Evolutionary conservation across 352 stramenopile genomes (phyloP).

Genomic region (Pythium oligandrum): DNA sequence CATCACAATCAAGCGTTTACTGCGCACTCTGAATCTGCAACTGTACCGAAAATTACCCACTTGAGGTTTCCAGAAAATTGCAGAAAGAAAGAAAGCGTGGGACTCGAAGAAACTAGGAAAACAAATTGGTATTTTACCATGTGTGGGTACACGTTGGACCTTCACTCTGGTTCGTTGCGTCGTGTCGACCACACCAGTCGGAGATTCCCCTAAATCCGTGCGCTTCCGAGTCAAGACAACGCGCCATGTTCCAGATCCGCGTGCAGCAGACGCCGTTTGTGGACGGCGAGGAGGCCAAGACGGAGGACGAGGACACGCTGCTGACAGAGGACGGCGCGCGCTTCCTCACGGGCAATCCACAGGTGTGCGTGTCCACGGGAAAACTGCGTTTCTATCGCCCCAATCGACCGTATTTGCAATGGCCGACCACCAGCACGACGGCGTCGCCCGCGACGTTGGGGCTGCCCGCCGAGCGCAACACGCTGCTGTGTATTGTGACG

Average conservation of each 20-base stretch:
- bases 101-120: too few relatives aligned
- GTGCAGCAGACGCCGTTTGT: slow-evolving; percentile 30
- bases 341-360: slow-evolving; percentile 77
- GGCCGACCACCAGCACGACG: slow-evolving; percentile 8
- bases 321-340: slow-evolving; percentile 22
- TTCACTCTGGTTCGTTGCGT: neutral
- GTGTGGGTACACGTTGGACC: neutral
- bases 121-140: neutral
- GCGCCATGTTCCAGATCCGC: slow-evolving; percentile 80
- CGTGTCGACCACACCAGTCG: neutral
- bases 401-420: slow-evolving; percentile 40
- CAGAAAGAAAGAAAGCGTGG: too few relatives aligned
- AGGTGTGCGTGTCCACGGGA: slow-evolving; percentile 69
- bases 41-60: too few relatives aligned
- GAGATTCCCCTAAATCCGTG: neutral
- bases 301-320: slow-evolving; percentile 33
- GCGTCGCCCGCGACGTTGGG: slow-evolving; percentile 7
- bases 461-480: slow-evolving; percentile 64
- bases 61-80: too few relatives aligned
- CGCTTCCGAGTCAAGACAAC: neutral
- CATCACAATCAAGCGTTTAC: too few relatives aligned
- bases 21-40: too few relatives aligned
- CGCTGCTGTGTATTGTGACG: slow-evolving; percentile 76
- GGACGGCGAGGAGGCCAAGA: slow-evolving; percentile 29
- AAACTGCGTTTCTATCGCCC: slow-evolving; percentile 81